These are phyloP conservation scores for Ilex asprella DNA, from an alignment of 257 asterid species.

Conservation along the genomic window DNA sequence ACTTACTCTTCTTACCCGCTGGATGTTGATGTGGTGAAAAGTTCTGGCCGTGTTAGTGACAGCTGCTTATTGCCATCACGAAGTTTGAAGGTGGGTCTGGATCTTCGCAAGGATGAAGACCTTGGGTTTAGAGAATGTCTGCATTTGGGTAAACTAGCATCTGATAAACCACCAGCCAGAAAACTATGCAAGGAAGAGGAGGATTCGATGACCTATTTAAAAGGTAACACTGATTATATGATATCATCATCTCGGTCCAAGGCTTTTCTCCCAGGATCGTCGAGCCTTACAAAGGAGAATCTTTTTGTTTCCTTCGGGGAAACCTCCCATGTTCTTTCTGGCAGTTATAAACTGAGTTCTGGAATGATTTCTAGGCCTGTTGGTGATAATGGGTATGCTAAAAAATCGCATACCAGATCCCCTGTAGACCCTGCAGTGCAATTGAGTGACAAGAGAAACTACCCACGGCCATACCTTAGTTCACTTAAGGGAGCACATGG, in stretches of 20 bases:
- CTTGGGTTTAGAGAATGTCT: conserved; percentile 21
- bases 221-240: conserved; percentile 25
- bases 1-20: conserved; percentile 24
- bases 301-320: conserved; percentile 16
- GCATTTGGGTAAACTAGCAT: conserved; percentile 23
- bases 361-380: conserved; percentile 24
- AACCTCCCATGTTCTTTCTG: conserved; percentile 24
- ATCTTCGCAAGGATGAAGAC: conserved; percentile 24
- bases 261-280: conserved; percentile 19
- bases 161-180: conserved; percentile 21
- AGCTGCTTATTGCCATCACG: conserved; percentile 19
- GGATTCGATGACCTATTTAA: conserved; percentile 17
- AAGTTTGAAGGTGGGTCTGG: conserved; percentile 14
- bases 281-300: conserved; percentile 21
- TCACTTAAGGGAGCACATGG: conserved; percentile 28
- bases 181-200: conserved; percentile 11
- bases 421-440: conserved; percentile 23
- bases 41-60: conserved; percentile 17
- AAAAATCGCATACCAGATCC: conserved; percentile 26
- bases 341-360: conserved; percentile 17
- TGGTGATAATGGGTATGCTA: conserved; percentile 26
- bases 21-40: conserved; percentile 19
- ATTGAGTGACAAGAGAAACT: conserved; percentile 30
- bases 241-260: conserved; percentile 29
- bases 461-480: conserved; percentile 29